These are phyloP conservation scores for Nasturtium officinale DNA, from an alignment of 345 rosid species.

Conservation along the genomic window DNA sequence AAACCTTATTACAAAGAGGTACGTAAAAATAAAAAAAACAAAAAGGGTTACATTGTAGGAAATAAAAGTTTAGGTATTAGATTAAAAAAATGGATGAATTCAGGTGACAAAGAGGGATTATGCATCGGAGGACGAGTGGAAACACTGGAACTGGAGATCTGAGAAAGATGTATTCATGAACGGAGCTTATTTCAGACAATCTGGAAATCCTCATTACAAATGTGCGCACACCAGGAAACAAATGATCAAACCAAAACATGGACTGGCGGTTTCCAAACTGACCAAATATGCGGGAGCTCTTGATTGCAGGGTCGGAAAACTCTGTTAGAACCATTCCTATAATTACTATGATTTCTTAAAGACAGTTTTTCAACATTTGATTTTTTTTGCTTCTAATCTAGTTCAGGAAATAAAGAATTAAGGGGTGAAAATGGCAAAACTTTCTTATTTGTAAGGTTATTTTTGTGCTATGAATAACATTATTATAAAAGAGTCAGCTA, in stretches of 20 bases:
- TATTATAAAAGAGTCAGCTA: constrained; percentile 14
- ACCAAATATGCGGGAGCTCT: constrained; percentile 53
- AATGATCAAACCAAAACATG: constrained; percentile 49
- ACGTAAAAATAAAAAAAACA: not conserved
- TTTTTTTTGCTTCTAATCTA: constrained; percentile 36
- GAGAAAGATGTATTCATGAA: constrained; percentile 65
- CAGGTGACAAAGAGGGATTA: constrained; percentile 68
- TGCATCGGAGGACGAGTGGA: constrained; percentile 55
- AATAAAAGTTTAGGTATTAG: not conserved
- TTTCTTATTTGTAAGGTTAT: constrained; percentile 9
- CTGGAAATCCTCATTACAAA: constrained; percentile 45
- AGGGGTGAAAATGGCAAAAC: constrained; percentile 7
- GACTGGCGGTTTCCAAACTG: constrained; percentile 34
- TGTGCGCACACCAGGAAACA: constrained; percentile 19
- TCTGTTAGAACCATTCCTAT: constrained; percentile 30
- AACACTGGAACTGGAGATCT: constrained; percentile 70
- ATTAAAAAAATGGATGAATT: not conserved
- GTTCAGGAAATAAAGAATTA: constrained; percentile 24
- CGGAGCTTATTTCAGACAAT: constrained; percentile 60
- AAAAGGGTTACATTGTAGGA: not conserved
- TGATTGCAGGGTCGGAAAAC: constrained; percentile 39
- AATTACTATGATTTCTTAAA: not conserved
- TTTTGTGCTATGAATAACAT: constrained; percentile 2
- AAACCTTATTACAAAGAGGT: constrained; percentile 52
- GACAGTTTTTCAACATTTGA: not conserved